Conservation (phyloP, 148 eudicot species). For the Oxyria digyna region DNA sequence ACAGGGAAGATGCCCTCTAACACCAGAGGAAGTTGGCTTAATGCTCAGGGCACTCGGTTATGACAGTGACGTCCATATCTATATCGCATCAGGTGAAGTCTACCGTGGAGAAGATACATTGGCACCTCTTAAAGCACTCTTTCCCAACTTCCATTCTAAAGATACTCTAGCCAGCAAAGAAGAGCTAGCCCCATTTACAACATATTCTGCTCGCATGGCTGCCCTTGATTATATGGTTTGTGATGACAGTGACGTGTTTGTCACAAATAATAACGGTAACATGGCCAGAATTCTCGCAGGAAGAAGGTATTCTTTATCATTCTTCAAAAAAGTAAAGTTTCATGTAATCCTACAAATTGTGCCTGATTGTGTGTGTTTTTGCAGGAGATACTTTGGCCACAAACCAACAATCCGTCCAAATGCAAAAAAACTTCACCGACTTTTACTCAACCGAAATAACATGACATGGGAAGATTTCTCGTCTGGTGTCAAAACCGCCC, state of each 20-base stretch:
- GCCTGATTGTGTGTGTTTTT: neutral
- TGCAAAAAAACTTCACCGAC: constrained; percentile 69
- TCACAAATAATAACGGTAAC: constrained; percentile 84
- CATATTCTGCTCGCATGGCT: constrained; percentile 83
- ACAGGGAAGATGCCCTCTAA: constrained; percentile 77
- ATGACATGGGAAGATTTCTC: constrained; percentile 72
- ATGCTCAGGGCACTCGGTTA: constrained; percentile 83
- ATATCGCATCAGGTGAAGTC: constrained; percentile 81
- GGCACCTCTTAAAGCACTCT: constrained; percentile 69
- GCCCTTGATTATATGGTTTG: constrained; percentile 81
- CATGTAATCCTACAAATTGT: neutral
- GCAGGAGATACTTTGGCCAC: constrained; percentile 84
- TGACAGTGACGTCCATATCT: constrained; percentile 52
- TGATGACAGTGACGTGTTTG: constrained; percentile 76
- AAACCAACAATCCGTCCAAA: constrained; percentile 83
- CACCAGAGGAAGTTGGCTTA: constrained; percentile 85
- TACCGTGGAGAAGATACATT: constrained; percentile 74
- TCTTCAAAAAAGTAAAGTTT: neutral
- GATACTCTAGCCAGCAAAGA: constrained; percentile 51
- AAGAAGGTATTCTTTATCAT: constrained; percentile 43
- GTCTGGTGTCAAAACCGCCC: constrained; percentile 77
- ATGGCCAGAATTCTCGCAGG: constrained; percentile 90
- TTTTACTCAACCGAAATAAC: constrained; percentile 52
- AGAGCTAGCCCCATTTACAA: constrained; percentile 52
- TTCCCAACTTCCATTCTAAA: constrained; percentile 70